Evolutionary conservation across 495 filamentous ascomycete species (phyloP).

Genomic region (Corynascus novoguineensis): DNA sequence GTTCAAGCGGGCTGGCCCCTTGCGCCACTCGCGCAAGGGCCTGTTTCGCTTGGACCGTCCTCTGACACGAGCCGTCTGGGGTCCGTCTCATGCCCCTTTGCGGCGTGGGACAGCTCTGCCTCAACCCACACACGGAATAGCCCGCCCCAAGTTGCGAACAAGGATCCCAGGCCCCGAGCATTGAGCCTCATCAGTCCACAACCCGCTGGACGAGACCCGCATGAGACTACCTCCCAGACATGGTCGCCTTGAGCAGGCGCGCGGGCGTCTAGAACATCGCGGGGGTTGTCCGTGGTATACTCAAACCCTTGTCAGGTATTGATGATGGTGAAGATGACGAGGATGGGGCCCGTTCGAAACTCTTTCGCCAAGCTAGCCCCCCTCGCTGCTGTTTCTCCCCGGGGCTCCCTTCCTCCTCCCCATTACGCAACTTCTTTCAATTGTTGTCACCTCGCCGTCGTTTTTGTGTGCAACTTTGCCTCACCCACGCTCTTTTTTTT

Average conservation of each 20-base stretch:
- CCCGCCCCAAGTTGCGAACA: constrained; percentile 10
- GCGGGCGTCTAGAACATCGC: constrained; percentile 2
- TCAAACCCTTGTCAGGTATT: not conserved
- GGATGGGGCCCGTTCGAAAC: constrained; percentile 12
- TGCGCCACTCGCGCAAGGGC: constrained; percentile 16
- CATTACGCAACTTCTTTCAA: constrained; percentile 9
- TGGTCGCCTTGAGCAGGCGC: not conserved
- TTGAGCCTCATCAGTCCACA: constrained; percentile 11
- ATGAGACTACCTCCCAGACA: constrained; percentile 12
- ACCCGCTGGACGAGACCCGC: not conserved
- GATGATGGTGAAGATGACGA: not conserved
- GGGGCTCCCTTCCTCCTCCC: constrained; percentile 6
- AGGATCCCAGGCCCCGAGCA: not conserved
- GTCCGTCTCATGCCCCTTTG: constrained; percentile 31
- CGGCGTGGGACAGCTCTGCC: constrained; percentile 19
- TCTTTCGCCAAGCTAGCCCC: constrained; percentile 5
- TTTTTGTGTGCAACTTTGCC: constrained; percentile 14
- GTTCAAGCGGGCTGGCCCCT: constrained; percentile 8
- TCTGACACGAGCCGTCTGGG: constrained; percentile 35
- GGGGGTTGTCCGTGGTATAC: not conserved
- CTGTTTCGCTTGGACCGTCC: constrained; percentile 31
- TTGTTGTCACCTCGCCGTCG: constrained; percentile 10
- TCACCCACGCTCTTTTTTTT: constrained; percentile 10
- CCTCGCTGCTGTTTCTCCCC: constrained; percentile 11
- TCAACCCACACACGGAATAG: constrained; percentile 19